These are phyloP conservation scores for Geosiphon pyriformis DNA, from an alignment of 192 early-diverging fungal species.

Conservation along the genomic window DNA sequence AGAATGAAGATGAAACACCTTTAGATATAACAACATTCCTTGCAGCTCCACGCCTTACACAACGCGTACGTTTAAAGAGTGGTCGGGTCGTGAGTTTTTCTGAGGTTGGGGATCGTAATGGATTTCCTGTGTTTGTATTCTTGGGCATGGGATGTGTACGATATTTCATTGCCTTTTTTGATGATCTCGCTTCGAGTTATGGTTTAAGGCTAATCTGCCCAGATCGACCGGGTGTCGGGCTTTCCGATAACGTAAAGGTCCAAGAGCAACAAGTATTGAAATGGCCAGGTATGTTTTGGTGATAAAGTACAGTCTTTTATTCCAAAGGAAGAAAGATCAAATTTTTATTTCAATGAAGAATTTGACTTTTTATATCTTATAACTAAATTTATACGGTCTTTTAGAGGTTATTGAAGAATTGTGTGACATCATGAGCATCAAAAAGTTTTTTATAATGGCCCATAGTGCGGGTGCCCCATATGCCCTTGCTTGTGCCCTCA, in stretches of 20 bases:
- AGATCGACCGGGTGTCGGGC: slow-evolving; percentile 36
- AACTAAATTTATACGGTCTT: too few species aligned
- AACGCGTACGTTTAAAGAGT: slow-evolving; percentile 34
- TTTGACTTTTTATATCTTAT: background rate
- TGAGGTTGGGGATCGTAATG: slow-evolving; percentile 36
- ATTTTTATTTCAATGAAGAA: background rate
- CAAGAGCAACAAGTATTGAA: slow-evolving; percentile 22
- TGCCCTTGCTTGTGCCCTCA: slow-evolving; percentile 35
- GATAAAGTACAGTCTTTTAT: background rate
- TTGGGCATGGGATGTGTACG: slow-evolving; percentile 39
- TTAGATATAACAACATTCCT: slow-evolving; percentile 5
- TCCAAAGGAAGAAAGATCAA: background rate
- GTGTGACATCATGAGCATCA: slow-evolving; percentile 37
- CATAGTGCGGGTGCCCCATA: slow-evolving; percentile 39
- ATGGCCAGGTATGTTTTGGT: background rate
- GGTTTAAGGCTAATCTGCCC: slow-evolving; percentile 35
- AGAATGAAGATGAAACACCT: background rate
- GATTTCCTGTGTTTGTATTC: slow-evolving; percentile 32
- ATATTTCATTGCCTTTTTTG: slow-evolving; percentile 36
- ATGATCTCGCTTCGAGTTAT: slow-evolving; percentile 35
- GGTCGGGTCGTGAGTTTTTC: slow-evolving; percentile 35
- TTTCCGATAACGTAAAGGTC: slow-evolving; percentile 29
- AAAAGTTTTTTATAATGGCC: slow-evolving; percentile 40
- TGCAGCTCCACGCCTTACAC: slow-evolving; percentile 25
- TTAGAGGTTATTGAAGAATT: slow-evolving; percentile 39